Evolutionary conservation across 257 asterid species (phyloP).

Genomic region (Lycium barbarum): DNA sequence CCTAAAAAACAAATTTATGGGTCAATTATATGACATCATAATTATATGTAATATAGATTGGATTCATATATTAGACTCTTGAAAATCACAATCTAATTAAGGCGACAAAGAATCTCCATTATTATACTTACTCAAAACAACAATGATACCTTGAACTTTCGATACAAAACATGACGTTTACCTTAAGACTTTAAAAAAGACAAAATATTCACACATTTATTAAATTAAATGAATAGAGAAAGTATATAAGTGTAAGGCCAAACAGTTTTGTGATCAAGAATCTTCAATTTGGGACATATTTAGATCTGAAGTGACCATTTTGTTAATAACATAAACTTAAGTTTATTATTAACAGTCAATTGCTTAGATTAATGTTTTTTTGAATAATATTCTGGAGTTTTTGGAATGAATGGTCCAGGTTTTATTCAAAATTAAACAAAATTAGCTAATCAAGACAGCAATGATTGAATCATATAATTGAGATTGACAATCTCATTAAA

Average conservation of each 20-base stretch:
- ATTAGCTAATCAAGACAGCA: neutral
- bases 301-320: neutral
- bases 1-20: neutral
- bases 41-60: neutral
- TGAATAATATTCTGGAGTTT: neutral
- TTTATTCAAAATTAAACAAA: neutral
- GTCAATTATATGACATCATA: neutral
- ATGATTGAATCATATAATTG: conserved; percentile 9
- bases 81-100: conserved; percentile 19
- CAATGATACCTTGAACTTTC: conserved; percentile 1
- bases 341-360: neutral
- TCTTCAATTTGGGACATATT: neutral
- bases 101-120: conserved; percentile 12
- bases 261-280: neutral
- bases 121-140: neutral
- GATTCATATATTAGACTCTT: neutral
- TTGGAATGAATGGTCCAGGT: conserved; percentile 17
- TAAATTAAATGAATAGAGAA: neutral
- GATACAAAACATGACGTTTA: neutral
- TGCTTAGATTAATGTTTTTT: neutral
- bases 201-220: neutral
- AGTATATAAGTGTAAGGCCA: neutral
- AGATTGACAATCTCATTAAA: conserved; percentile 10
- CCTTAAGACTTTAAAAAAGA: neutral
- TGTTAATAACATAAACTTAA: neutral